Base-by-base conservation (phyloP, 192 early-diverging fungal genomes). In the Geosiphon pyriformis region DNA sequence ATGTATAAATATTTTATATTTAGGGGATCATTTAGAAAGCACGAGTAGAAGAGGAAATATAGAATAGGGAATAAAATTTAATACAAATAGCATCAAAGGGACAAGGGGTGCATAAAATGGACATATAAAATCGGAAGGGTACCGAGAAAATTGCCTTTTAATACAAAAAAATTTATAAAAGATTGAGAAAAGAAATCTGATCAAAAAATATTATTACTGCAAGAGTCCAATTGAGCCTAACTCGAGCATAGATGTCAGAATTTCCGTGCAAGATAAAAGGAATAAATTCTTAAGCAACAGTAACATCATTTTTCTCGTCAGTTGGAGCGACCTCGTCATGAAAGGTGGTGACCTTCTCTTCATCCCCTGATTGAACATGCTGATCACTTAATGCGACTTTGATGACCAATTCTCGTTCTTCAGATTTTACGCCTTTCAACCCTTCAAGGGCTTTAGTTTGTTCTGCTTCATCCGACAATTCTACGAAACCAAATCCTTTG, bases 401-500 rank as follows among this genome's bases (percentile, higher is more conserved):
- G 54, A 92, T 76, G 64, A 80, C 78, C 52, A 94, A 64, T 7
- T 78, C 73, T 67, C 90, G 81, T 18, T 85, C 90, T 58, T 92
- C 89, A 18, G 86, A 77, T 47, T 72, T 56, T 29, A 83, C 78
- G 60, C 76, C 77, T 65, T 78, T 82, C 49, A 89, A 71, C 53
- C 85, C 81, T 26, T 83, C 79, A 60, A 94, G 63, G 4, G 85
- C 88, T 59, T 82, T 88, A 63, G 78, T 68, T 78, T 95, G 94
- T 67, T 94, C 92, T 12, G 70, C 87, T 60, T 91, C 82, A 70
- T 80, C 76, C 23, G 76, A 81, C 57, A 94, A 81, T 69, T 93
- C 92, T 25, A 95, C 90, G 77, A 99, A 99, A 22, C 94, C 96
- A 78, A 90, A 99, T 59, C 95, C 95, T 82, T 94, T 94, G 76